Percentiles rank a stretch among this genome's conserved stretches.
These are phyloP conservation scores for Phyllosticta paracitricarpa DNA, from an alignment of 2,329 filamentous ascomycete genomes.

Conservation along the genomic window DNA sequence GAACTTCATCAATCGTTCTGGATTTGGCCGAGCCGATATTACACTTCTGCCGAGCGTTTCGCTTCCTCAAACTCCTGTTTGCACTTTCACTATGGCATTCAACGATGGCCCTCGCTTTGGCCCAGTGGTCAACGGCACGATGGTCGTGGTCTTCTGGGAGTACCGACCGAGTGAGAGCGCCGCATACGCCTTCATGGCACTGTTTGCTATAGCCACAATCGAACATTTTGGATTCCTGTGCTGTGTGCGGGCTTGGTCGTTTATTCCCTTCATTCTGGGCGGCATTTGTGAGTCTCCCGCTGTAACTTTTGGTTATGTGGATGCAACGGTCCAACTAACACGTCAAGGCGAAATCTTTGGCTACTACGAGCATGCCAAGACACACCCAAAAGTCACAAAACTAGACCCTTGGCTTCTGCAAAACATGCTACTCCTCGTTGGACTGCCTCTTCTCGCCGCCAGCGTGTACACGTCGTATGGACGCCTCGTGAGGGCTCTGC, in stretches of 20 bases:
- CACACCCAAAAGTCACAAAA: slow-evolving; percentile 20
- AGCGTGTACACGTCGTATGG: slow-evolving; percentile 36
- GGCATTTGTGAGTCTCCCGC: slow-evolving; percentile 33
- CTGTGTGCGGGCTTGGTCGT: slow-evolving; percentile 37
- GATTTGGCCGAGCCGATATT: too few species aligned
- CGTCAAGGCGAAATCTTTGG: slow-evolving; percentile 40
- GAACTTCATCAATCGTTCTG: background rate
- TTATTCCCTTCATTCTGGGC: slow-evolving; percentile 42
- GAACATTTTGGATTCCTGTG: slow-evolving; percentile 31
- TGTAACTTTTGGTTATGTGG: background rate
- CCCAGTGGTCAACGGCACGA: background rate
- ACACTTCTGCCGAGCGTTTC: background rate
- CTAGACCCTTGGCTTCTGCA: slow-evolving; percentile 35
- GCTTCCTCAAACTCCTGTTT: too few species aligned
- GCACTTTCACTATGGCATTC: background rate
- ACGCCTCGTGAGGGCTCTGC: slow-evolving; percentile 27
- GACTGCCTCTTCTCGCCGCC: slow-evolving; percentile 38
- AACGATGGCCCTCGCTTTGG: background rate
- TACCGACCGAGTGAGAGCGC: slow-evolving; percentile 5
- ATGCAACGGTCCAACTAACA: background rate
- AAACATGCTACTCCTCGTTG: slow-evolving; percentile 34
- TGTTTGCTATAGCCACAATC: slow-evolving; percentile 19
- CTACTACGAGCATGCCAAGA: slow-evolving; percentile 35
- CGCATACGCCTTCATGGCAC: slow-evolving; percentile 21
- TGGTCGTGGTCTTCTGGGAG: background rate